Base-by-base conservation (phyloP, 108 stramenopile genomes). In the Bacterosira constricta region DNA sequence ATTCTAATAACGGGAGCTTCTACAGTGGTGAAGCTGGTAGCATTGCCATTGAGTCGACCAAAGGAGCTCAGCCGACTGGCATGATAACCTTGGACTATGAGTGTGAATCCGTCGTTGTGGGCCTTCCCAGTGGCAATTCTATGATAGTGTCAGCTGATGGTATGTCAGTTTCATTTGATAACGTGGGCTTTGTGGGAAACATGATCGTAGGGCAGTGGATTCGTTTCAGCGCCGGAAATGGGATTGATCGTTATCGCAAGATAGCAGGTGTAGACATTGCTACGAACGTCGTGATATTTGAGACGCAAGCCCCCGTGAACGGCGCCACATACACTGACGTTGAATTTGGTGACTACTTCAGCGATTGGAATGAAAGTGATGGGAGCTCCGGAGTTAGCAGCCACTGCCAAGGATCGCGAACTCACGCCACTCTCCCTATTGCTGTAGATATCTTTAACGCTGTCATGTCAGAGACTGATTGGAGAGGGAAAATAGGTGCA, bases 41-140 rank as follows among this genome's bases (percentile, higher is more conserved):
- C 20, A 42, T 34, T 58, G 75, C 83, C 31, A 36, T 78, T 27
- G 78, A 80, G 63, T 15, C 52, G 29, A 41, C 63, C 41, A 81
- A 86, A 42, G 91, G 91, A 32, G 82, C 84, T 54, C 89, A 92
- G 69, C 89, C 89, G 1, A 81, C 72, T 29, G 90, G 91, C 5
- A 73, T 70, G 52, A 80, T 90, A 44, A 70, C 83, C 57, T 73
- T 92, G 18, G 74, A 79, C 11, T 92, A 92, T 71, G 76, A 84
- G 63, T 92, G 91, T 58, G 91, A 92, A 72, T 72, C 82, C 21
- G 69, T 38, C 41, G 61, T 75, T 30, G 47, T 39, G 12, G 27
- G 10, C 5, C 63, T 85, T 38, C 42, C 50, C 7, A 20, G 36
- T 27, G 39, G 51, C 25, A 65, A 47, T 42, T 64, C 70, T 12